Base-by-base conservation (phyloP, 2,329 filamentous ascomycete genomes). In the Gyromitra esculenta region DNA sequence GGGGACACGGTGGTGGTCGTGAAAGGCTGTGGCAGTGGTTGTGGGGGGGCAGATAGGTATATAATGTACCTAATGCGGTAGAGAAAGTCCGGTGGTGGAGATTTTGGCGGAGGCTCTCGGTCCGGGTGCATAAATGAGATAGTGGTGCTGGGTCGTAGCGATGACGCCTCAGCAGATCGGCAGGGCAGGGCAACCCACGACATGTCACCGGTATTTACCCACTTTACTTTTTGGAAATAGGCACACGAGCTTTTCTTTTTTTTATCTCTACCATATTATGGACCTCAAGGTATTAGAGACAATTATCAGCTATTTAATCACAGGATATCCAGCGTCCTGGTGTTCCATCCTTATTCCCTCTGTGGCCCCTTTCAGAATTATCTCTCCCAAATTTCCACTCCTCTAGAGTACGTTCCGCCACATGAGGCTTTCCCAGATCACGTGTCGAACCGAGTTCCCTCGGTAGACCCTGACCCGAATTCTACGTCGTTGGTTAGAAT, bases 141-240 rank as follows among this genome's bases (percentile, higher is more conserved):
- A 31, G 2, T 31, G 25, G 25, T 31, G 21, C 50, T 21, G 18
- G 37, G 13, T 56, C 25, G 64, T 45, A 68, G 57, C 45, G 67
- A 56, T 71, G 68, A 71, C 68, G 68, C 68, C 68, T 64, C 68
- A 37, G 18, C 11, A 41, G 68, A 71, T 64, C 48, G 68, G 43
- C 68, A 71, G 48, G 57, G 45, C 68, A 63, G 64, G 35, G 43
- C 52, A 56, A 35, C 57, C 37, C 57, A 63, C 41, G 45, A 62
- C 9, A 52, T 62, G 43, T 62, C 56, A 62, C 56, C 25, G 25
- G 25, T 31, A 31, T 25, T 21, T 50, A 54, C 35, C 45, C 67
- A 71, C 35, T 45, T 71, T 64, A 48, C 25, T 43, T n/a, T 9
- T 62, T 8, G 41, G 21, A 37, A 31, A 39, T 57, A 1, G 37